Base-by-base conservation (phyloP, 257 asterid genomes). In the Lycium ferocissimum region DNA sequence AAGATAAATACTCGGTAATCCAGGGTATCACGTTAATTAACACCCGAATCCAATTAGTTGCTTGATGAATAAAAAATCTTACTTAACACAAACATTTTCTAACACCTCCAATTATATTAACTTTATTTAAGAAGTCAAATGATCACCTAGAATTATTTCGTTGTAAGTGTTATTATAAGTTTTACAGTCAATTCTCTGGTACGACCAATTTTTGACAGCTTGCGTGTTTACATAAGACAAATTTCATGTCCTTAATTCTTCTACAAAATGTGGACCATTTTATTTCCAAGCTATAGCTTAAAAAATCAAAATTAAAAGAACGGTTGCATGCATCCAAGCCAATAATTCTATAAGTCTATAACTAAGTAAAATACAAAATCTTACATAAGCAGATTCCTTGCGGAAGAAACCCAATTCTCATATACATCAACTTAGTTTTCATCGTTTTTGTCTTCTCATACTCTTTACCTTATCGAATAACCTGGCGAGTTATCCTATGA, bases 111-210 rank as follows among this genome's bases (percentile, higher is more conserved):
- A 75, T 49, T 75, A 22, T 49, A 14, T 75, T 45, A 13, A 18
- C 43, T 71, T 47, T 26, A 14, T 20, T 49, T 45, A 7, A 75
- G 18, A 75, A 76, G 63, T 51, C 82, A 76, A 51, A 49, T 76
- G 82, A 76, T 70, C 63, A 49, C 3, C 9, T 38, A 76, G 47
- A 51, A 76, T 76, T 51, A 76, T 76, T 76, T 76, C 40, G 63
- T 26, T 51, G 8, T 37, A 66, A n/a, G 15, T 20, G 63, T 51
- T 63, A n/a, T 20, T 40, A 40, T 40, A 45, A 51, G 22, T 76
- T 76, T 13, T 51, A 45, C 10, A 76, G 51, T 26, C 9, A 76
- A 13, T 51, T 51, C 2, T 76, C 20, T 51, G 15, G 9, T 7
- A 76, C 13, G 63, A 51, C 47, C 47, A n/a, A 26, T 76, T 22